Conservation (phyloP, 2,329 filamentous ascomycete species). For the Xenoacremonium recifei region DNA sequence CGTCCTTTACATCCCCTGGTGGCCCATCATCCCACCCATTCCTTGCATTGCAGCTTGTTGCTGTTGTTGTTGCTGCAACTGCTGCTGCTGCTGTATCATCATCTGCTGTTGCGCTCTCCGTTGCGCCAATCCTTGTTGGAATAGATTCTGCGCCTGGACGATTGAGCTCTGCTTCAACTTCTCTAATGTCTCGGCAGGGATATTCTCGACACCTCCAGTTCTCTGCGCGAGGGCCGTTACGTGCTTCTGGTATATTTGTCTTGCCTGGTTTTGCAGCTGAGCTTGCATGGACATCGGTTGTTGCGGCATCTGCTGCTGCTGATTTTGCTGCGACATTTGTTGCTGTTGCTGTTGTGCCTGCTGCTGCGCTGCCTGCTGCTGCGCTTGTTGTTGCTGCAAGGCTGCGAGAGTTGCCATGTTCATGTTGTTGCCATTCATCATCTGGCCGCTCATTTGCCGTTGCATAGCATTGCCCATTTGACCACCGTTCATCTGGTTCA, state of each 20-base stretch:
- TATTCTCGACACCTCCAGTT: constrained; percentile 41
- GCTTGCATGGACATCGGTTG: constrained; percentile 28
- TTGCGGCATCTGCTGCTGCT: constrained; percentile 31
- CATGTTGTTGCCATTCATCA: constrained; percentile 40
- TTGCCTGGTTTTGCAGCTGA: constrained; percentile 33
- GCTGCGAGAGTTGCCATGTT: constrained; percentile 39
- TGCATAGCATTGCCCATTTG: constrained; percentile 31
- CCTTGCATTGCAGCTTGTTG: constrained; percentile 48
- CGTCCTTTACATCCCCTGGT: constrained; percentile 44
- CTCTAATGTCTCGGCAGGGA: constrained; percentile 45
- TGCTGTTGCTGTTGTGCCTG: constrained; percentile 31
- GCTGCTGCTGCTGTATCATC: constrained; percentile 30
- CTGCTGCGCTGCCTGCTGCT: constrained; percentile 31
- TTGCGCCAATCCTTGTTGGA: constrained; percentile 32
- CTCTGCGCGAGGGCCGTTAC: constrained; percentile 32
- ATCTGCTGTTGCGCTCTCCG: constrained; percentile 33
- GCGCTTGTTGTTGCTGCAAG: constrained; percentile 38
- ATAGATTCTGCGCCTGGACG: constrained; percentile 34
- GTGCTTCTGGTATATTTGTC: constrained; percentile 38
- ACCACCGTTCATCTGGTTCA: constrained; percentile 34
- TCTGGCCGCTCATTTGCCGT: constrained; percentile 32
- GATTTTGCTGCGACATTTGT: constrained; percentile 28
- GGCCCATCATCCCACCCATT: constrained; percentile 55
- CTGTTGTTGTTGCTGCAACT: constrained; percentile 42
- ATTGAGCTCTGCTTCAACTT: constrained; percentile 44